These are phyloP conservation scores for Xylaria acuta DNA, from an alignment of 495 filamentous ascomycete genomes.

Conservation along the genomic window DNA sequence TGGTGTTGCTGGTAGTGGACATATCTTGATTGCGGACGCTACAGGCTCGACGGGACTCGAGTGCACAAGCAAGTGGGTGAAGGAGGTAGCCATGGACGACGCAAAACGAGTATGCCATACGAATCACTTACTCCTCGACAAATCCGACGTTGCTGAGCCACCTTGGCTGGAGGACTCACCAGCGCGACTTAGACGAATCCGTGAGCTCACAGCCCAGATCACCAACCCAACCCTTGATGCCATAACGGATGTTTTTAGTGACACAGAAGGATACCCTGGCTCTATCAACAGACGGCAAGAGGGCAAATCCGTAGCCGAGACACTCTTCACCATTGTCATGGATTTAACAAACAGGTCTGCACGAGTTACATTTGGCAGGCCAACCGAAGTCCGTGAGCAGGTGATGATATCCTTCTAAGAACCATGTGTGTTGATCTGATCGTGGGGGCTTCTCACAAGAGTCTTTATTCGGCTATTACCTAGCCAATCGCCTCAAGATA, in stretches of 20 bases:
- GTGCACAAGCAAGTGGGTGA: slow-evolving; percentile 61
- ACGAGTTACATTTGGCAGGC: slow-evolving; percentile 50
- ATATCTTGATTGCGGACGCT: slow-evolving; percentile 66
- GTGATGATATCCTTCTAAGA: slow-evolving; percentile 30
- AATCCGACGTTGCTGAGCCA: slow-evolving; percentile 49
- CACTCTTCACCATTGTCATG: slow-evolving; percentile 58
- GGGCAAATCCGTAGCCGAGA: slow-evolving; percentile 35
- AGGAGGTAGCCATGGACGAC: slow-evolving; percentile 54
- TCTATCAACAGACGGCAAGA: slow-evolving; percentile 38
- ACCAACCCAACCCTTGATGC: slow-evolving; percentile 25
- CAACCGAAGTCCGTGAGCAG: slow-evolving; percentile 40
- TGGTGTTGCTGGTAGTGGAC: slow-evolving; percentile 66
- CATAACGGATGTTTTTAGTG: slow-evolving; percentile 33
- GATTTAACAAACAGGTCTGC: slow-evolving; percentile 48
- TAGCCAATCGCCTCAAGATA: neutral
- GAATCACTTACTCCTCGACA: slow-evolving; percentile 63
- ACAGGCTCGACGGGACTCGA: slow-evolving; percentile 63
- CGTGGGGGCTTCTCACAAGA: neutral
- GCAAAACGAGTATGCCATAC: slow-evolving; percentile 62
- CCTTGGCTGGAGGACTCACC: slow-evolving; percentile 62
- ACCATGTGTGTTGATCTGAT: neutral
- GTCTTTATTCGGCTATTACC: too few species aligned
- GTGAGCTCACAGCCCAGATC: slow-evolving; percentile 48
- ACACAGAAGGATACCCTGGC: slow-evolving; percentile 34
- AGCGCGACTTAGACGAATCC: slow-evolving; percentile 54